These are phyloP conservation scores for Benincasa hispida DNA, from an alignment of 306 rosid species.

Conservation along the genomic window DNA sequence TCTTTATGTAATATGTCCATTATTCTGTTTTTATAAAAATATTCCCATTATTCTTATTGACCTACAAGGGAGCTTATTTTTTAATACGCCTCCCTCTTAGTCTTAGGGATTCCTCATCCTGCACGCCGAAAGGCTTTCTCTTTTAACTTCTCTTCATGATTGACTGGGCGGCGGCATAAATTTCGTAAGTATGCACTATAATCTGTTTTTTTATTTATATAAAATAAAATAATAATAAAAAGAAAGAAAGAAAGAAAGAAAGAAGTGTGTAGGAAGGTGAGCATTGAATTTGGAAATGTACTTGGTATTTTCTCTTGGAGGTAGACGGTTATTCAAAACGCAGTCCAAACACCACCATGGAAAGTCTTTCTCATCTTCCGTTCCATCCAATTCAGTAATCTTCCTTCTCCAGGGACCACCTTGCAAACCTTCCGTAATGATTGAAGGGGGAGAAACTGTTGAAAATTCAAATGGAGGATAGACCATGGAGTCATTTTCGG, in stretches of 20 bases:
- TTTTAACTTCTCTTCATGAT: neutral
- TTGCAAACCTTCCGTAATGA: constrained; percentile 83
- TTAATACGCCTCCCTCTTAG: neutral
- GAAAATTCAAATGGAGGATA: constrained; percentile 96
- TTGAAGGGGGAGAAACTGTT: constrained; percentile 67
- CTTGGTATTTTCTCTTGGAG: constrained; percentile 95
- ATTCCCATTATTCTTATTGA: too few species aligned
- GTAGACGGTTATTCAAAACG: constrained; percentile 68
- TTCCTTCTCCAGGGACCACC: constrained; percentile 98
- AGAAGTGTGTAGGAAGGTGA: constrained; percentile 7
- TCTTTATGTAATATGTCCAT: too few species aligned
- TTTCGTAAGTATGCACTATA: neutral
- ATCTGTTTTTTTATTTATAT: neutral
- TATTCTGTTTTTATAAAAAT: too few species aligned
- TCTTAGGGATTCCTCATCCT: neutral
- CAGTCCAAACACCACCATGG: constrained; percentile 98
- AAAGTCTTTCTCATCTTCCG: constrained; percentile 88
- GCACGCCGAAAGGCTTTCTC: neutral
- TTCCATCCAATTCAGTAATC: constrained; percentile 80
- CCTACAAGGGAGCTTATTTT: too few species aligned
- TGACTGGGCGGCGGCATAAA: neutral
- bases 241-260: neutral
- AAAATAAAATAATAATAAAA: too few species aligned
- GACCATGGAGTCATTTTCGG: constrained; percentile 74
- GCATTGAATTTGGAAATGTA: constrained; percentile 25